Evolutionary conservation across 2,329 filamentous ascomycete species (phyloP), one percentile per base, ranked within the genome.

Genomic region (Dothideomycetes sp.): DNA sequence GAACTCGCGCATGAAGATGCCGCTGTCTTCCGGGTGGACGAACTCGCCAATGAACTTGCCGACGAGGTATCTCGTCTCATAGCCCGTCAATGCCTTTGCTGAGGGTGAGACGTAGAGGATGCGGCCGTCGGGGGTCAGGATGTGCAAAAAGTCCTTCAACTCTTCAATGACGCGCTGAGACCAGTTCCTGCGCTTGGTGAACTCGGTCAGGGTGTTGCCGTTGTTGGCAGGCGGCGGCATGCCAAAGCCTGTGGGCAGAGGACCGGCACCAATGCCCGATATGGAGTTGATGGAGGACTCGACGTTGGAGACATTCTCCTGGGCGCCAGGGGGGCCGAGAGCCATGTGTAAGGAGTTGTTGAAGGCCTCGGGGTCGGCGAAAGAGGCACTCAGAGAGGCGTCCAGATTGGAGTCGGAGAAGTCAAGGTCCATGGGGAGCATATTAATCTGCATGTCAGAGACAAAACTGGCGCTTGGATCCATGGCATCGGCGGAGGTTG

Each of bases 81-180:
- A 89, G 33, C 88, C 88, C 2, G 84, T 89, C 27, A 95, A 69
- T 4, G 64, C 56, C 47, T 78, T 76, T 51, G 82, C 76, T 44
- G 83, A 91, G 1, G 84, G 82, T 24, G 87, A 94, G n/a, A 82
- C 78, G 57, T 91, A 94, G 45, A 84, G 74, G 52, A 96, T 81
- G 49, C 82, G 78, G 25, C 87, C 86, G 53, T 91, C 80, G 17
- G 84, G 76, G 33, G 86, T 87, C 37, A 96, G 74, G 45, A 96
- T 87, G 57, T 94, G 80, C 41, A 94, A 64, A 51, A 95, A 77
- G 61, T 95, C 89, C 56, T 82, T 84, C 51, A 96, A 69, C 67
- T 94, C 88, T 60, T 93, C 84, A 17, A 95, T 76, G 10, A 94
- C 81, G 49, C 84, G 82, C 58, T 88, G 84, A 12, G 85, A 82